These are phyloP conservation scores for Crithidia brevicula DNA, from an alignment of 208 protist species.

Conservation along the genomic window DNA sequence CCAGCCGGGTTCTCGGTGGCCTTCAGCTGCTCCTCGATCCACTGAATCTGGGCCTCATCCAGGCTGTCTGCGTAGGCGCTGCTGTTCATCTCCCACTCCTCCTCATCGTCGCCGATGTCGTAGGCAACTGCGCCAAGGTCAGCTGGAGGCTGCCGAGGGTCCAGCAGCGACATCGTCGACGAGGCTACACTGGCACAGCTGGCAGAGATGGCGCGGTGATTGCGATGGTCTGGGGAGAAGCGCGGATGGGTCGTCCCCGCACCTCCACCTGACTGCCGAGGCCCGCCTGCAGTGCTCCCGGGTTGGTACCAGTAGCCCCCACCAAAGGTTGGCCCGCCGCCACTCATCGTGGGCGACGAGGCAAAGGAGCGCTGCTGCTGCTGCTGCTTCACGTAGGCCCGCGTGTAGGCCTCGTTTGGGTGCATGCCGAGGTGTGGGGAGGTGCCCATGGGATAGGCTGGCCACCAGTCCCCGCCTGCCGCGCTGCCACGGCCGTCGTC, in stretches of 20 bases:
- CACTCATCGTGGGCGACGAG: conserved; percentile 15
- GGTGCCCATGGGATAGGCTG: conserved; percentile 13
- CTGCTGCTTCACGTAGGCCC: background rate
- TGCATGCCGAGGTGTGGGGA: background rate
- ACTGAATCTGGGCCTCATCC: conserved; percentile 75
- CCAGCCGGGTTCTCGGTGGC: conserved; percentile 63
- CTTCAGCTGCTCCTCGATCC: conserved; percentile 78
- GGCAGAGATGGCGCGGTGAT: conserved; percentile 14
- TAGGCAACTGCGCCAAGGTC: conserved; percentile 14
- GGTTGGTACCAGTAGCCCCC: conserved; percentile 39
- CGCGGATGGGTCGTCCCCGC: background rate
- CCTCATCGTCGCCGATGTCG: conserved; percentile 24
- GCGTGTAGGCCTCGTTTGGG: background rate
- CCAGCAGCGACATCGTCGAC: conserved; percentile 33
- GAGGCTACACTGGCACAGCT: conserved; percentile 29
- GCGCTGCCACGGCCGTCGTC: conserved; percentile 14
- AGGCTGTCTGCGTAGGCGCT: conserved; percentile 83
- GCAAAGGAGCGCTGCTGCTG: conserved; percentile 12
- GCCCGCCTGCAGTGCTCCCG: background rate
- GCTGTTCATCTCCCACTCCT: conserved; percentile 78
- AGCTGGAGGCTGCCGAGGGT: conserved; percentile 9
- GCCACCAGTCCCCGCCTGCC: conserved; percentile 7
- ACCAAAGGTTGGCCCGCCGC: conserved; percentile 22
- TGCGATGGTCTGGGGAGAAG: background rate
- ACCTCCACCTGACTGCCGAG: background rate